Percentiles rank a stretch among this genome's conserved stretches.
Evolutionary conservation across 179 eudicot species (phyloP).

Genomic region (Amaranthus tricolor): DNA sequence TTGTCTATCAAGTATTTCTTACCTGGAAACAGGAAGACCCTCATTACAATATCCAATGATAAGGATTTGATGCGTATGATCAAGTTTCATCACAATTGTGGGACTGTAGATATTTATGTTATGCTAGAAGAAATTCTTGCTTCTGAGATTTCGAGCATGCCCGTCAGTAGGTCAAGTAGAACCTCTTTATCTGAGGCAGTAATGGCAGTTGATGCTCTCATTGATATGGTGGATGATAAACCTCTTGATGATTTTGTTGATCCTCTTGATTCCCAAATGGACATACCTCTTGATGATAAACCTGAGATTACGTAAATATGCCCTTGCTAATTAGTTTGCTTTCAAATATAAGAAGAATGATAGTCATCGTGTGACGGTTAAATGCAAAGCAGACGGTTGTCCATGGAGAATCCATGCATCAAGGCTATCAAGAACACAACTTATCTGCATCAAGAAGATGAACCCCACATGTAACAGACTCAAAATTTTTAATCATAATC

Average conservation of each 20-base stretch:
- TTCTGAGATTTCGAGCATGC: conserved; percentile 66
- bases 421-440: conserved; percentile 78
- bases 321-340: conserved; percentile 86
- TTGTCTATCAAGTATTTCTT: conserved; percentile 77
- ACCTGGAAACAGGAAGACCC: conserved; percentile 74
- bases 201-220: conserved; percentile 45
- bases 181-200: conserved; percentile 69
- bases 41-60: conserved; percentile 77
- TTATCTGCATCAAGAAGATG: conserved; percentile 89
- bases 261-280: conserved; percentile 43
- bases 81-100: conserved; percentile 57
- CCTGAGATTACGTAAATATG: conserved; percentile 75
- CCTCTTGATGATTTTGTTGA: conserved; percentile 50
- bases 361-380: conserved; percentile 91
- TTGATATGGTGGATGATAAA: conserved; percentile 45
- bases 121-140: conserved; percentile 50
- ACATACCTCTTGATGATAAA: conserved; percentile 41
- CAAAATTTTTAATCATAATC: too few relatives aligned
- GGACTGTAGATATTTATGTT: conserved; percentile 63
- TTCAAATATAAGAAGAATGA: conserved; percentile 86
- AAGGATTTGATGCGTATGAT: conserved; percentile 86
- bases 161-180: conserved; percentile 80
- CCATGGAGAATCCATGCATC: conserved; percentile 98
- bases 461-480: too few relatives aligned
- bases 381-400: conserved; percentile 89